Conservation (phyloP, 345 rosid species). For the Theobroma cacao region DNA sequence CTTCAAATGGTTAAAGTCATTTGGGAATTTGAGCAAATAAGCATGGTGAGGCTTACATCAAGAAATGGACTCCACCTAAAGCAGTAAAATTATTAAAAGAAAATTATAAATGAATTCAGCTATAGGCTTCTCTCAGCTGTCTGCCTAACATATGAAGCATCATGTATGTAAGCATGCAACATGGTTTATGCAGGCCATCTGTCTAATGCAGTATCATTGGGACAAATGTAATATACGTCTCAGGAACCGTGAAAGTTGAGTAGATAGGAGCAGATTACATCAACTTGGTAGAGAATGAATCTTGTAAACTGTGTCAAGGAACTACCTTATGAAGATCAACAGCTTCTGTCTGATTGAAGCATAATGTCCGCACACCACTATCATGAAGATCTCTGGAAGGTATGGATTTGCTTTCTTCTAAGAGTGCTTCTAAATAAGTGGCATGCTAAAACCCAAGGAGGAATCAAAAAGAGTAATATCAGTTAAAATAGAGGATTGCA, state of each 20-base stretch:
- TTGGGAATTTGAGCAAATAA: background rate
- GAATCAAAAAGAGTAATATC: conserved; percentile 8
- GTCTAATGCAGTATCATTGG: background rate
- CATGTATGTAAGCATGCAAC: background rate
- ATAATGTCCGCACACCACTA: conserved; percentile 67
- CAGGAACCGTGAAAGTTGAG: background rate
- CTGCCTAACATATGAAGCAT: background rate
- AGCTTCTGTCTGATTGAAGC: conserved; percentile 54
- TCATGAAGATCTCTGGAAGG: conserved; percentile 70
- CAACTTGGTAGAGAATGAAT: conserved; percentile 5
- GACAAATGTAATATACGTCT: background rate
- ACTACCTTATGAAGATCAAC: conserved; percentile 79
- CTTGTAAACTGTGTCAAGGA: conserved; percentile 3
- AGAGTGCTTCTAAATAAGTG: conserved; percentile 60
- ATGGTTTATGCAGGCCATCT: background rate
- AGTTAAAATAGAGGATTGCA: conserved; percentile 17
- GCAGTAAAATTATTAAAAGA: background rate
- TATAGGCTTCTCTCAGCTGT: background rate
- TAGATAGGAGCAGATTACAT: background rate
- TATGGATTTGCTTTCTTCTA: conserved; percentile 60
- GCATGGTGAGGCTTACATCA: background rate
- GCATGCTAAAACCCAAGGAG: conserved; percentile 42
- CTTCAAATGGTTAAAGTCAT: background rate
- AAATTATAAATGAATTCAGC: background rate
- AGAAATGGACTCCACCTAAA: background rate